Evolutionary conservation across 345 rosid genomes (phyloP).

Genomic region (Microcos paniculata): DNA sequence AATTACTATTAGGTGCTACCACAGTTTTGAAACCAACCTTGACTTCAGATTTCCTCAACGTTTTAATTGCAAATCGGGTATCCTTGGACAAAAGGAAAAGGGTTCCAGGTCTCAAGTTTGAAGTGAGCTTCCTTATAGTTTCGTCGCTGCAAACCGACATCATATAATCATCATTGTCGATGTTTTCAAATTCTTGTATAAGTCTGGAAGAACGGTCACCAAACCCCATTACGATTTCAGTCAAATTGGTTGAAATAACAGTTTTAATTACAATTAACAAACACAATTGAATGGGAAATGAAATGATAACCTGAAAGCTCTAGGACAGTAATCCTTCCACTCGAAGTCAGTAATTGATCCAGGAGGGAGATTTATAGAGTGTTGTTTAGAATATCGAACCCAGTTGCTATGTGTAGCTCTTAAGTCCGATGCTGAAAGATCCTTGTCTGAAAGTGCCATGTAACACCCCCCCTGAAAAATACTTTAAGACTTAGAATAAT

Average conservation of each 20-base stretch:
- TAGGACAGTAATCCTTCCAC: conserved; percentile 58
- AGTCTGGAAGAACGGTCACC: conserved; percentile 31
- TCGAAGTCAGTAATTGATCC: conserved; percentile 36
- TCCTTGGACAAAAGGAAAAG: conserved; percentile 41
- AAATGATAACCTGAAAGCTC: conserved; percentile 47
- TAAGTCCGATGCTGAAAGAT: conserved; percentile 28
- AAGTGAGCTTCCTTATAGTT: conserved; percentile 37
- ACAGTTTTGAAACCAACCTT: conserved; percentile 50
- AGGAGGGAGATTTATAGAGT: conserved; percentile 28
- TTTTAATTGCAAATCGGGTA: conserved; percentile 39
- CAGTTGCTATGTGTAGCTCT: conserved; percentile 33
- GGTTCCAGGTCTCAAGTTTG: conserved; percentile 36
- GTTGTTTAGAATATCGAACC: conserved; percentile 30
- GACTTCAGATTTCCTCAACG: conserved; percentile 50
- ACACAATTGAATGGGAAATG: background rate
- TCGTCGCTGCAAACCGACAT: conserved; percentile 42
- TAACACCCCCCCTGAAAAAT: background rate
- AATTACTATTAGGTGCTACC: no score
- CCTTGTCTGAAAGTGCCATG: conserved; percentile 25
- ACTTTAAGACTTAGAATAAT: no score
- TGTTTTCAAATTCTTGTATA: conserved; percentile 41
- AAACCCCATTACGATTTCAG: background rate
- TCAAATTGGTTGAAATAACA: background rate
- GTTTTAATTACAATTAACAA: background rate
- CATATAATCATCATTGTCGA: conserved; percentile 47